phyloP scores from a whole-genome alignment of 768 basidiomycete genomes.

The Gelatoporia subvermispora region DNA sequence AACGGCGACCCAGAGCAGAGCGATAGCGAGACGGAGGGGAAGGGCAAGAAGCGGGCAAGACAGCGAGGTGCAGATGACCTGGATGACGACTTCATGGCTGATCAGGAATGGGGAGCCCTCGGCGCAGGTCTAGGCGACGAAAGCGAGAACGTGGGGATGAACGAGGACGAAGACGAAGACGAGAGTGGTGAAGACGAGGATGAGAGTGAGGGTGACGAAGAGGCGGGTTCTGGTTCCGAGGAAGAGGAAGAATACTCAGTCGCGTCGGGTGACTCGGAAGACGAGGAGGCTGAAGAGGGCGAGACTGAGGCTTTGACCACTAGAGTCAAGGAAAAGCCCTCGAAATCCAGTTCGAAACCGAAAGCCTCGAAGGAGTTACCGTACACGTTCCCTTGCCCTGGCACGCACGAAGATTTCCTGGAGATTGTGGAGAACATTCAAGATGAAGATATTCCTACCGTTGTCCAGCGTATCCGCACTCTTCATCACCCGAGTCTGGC shows the following conservation, averaged over 20 bases:
- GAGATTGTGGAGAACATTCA: constrained; percentile 68
- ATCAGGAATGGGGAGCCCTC: constrained; percentile 19
- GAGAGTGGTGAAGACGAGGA: constrained; percentile 27
- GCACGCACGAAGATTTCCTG: constrained; percentile 80
- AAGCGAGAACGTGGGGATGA: constrained; percentile 37
- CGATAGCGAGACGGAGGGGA: constrained; percentile 57
- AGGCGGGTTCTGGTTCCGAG: constrained; percentile 31
- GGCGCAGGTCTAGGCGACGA: constrained; percentile 33
- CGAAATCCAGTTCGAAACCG: constrained; percentile 25
- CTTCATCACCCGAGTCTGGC: constrained; percentile 91
- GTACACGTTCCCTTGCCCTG: constrained; percentile 88
- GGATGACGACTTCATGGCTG: constrained; percentile 72
- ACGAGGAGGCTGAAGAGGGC: constrained; percentile 38
- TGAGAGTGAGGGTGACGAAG: constrained; percentile 26
- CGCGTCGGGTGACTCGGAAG: constrained; percentile 33
- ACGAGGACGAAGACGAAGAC: constrained; percentile 30
- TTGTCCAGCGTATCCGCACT: constrained; percentile 86
- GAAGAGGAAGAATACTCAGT: constrained; percentile 33
- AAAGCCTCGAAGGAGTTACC: constrained; percentile 60
- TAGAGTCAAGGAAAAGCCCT: constrained; percentile 24
- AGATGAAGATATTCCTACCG: constrained; percentile 69
- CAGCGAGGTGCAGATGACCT: constrained; percentile 78
- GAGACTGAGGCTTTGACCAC: constrained; percentile 35
- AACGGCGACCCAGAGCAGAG: constrained; percentile 65
- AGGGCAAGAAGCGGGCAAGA: constrained; percentile 46